A percentile compares a stretch with the other conserved stretches of the same genome.
Evolutionary conservation across 768 basidiomycete species (phyloP).

Genomic region (Boletus vinaceobasis): DNA sequence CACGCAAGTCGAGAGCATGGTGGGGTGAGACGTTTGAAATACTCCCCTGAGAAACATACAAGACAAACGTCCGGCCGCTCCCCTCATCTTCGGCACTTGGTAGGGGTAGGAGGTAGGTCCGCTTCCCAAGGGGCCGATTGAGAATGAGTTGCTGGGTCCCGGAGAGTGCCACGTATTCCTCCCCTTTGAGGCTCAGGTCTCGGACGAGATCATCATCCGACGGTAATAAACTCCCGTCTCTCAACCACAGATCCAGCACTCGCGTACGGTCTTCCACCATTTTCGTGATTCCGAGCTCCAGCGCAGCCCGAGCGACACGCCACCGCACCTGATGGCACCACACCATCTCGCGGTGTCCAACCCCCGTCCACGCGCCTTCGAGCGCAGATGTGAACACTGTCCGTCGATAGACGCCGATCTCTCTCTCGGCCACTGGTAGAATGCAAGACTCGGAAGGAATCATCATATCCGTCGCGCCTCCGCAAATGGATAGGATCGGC

Average conservation of each 20-base stretch:
- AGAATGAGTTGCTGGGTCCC: slow-evolving; percentile 40
- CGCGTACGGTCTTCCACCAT: slow-evolving; percentile 29
- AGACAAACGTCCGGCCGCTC: slow-evolving; percentile 37
- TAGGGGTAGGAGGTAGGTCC: slow-evolving; percentile 51
- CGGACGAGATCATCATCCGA: slow-evolving; percentile 10
- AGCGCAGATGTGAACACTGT: slow-evolving; percentile 84
- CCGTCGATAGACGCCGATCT: slow-evolving; percentile 40
- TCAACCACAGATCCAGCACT: slow-evolving; percentile 62
- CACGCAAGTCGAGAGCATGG: slow-evolving; percentile 41
- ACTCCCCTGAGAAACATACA: slow-evolving; percentile 62
- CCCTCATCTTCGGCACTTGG: neutral
- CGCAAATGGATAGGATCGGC: slow-evolving; percentile 81
- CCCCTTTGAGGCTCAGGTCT: slow-evolving; percentile 8
- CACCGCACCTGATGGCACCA: slow-evolving; percentile 99
- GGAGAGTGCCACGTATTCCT: slow-evolving; percentile 37
- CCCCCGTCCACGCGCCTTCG: slow-evolving; percentile 91
- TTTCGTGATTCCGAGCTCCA: slow-evolving; percentile 54
- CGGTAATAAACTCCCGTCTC: slow-evolving; percentile 54
- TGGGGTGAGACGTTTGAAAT: slow-evolving; percentile 51
- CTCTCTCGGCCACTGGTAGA: slow-evolving; percentile 35
- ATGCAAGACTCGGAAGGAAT: slow-evolving; percentile 89
- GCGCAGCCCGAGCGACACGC: slow-evolving; percentile 74
- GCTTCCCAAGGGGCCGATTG: slow-evolving; percentile 39
- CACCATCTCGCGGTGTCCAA: slow-evolving; percentile 94
- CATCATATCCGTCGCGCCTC: slow-evolving; percentile 89